These are phyloP conservation scores for Pichia sp. DNA, from an alignment of 1,139 yeast genomes.

Conservation along the genomic window DNA sequence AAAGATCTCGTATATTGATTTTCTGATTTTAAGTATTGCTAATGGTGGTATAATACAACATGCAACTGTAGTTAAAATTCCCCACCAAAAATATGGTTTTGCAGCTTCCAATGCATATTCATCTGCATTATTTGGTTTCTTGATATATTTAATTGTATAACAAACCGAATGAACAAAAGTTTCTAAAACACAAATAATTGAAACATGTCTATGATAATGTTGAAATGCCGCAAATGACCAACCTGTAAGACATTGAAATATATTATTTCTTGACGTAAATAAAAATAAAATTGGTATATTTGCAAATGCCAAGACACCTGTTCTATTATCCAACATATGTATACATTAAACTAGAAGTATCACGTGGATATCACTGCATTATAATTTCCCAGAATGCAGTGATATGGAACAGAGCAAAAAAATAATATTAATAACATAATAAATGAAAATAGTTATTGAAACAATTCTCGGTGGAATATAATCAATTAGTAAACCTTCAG, in stretches of 20 bases:
- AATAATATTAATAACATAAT: constrained; percentile 36
- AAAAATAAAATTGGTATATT: constrained; percentile 37
- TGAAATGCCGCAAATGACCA: constrained; percentile 41
- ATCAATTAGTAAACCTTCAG: constrained; percentile 6
- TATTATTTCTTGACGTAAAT: constrained; percentile 42
- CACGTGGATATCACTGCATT: constrained; percentile 4
- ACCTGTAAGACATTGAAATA: constrained; percentile 38
- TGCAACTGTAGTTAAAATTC: constrained; percentile 39
- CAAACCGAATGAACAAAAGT: constrained; percentile 29
- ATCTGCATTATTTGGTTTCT: constrained; percentile 17
- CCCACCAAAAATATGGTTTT: constrained; percentile 34
- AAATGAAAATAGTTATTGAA: constrained; percentile 41
- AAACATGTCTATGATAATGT: constrained; percentile 39
- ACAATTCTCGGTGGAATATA: constrained; percentile 56
- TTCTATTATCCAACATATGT: constrained; percentile 36
- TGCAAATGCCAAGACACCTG: constrained; percentile 36
- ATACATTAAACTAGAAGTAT: constrained; percentile 7
- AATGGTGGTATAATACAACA: constrained; percentile 15
- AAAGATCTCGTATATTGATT: constrained; percentile 34
- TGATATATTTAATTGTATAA: constrained; percentile 30
- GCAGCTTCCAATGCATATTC: neutral
- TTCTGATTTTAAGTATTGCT: constrained; percentile 6
- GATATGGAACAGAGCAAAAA: constrained; percentile 9
- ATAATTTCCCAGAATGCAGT: neutral
- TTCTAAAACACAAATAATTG: constrained; percentile 27